Conservation (phyloP, 2,329 filamentous ascomycete species). For the Colletotrichum lini region DNA sequence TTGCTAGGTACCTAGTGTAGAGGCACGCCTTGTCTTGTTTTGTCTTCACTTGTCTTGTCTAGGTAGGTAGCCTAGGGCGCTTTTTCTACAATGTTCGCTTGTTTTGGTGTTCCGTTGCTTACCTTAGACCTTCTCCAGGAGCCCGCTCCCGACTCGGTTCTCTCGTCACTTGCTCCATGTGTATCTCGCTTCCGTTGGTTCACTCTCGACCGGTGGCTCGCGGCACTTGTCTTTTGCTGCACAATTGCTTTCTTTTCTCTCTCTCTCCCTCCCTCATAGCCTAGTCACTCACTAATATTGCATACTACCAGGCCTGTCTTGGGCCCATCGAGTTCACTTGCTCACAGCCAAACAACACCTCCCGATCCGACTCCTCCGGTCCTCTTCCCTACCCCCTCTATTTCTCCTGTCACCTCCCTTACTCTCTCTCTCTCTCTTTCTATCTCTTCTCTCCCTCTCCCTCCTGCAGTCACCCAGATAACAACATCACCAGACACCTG, state of each 20-base stretch:
- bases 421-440: too few relatives aligned
- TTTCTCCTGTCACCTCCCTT: background rate
- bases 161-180: constrained; percentile 2
- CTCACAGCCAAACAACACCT: background rate
- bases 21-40: constrained; percentile 24
- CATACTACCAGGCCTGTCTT: background rate
- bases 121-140: too few relatives aligned
- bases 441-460: background rate
- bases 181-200: background rate
- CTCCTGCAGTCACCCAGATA: background rate
- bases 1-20: background rate
- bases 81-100: constrained; percentile 19
- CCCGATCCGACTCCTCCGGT: background rate
- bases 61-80: constrained; percentile 9
- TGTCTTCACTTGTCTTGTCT: constrained; percentile 13
- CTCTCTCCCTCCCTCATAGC: background rate
- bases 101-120: background rate
- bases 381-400: background rate
- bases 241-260: constrained; percentile 18
- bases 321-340: background rate
- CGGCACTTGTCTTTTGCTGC: constrained; percentile 2
- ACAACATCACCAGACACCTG: constrained; percentile 3
- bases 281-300: too few relatives aligned
- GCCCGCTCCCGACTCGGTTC: background rate
- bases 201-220: constrained; percentile 1